Evolutionary conservation across 2,329 filamentous ascomycete genomes (phyloP), one percentile per base, ranked within the genome.

Genomic region (Colletotrichum cordylinicola): DNA sequence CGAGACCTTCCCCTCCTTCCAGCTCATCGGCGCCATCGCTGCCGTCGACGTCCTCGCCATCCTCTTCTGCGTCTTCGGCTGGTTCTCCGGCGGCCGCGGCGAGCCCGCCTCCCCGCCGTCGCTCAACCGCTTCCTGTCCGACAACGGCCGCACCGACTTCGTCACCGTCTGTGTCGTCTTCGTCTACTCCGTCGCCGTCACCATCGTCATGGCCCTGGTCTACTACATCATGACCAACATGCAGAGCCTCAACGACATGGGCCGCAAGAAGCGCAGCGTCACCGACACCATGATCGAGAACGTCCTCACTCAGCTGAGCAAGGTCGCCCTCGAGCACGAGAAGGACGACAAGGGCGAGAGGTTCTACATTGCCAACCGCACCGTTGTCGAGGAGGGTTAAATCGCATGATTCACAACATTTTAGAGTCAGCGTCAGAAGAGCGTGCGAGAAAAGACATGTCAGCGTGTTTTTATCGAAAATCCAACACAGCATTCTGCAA

Each of bases 11-110:
- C 94, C 94, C 75, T 94, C 93, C 3, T 94, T 92, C 91, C 93
- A 95, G 86, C 88, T 95, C 70, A 89, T 95, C 77, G 88, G 87
- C 78, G 94, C 94, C 80, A 95, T 95, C 83, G 87, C 94, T 79
- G 88, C 90, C 83, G 94, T 95, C 81, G 94, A 95, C 83, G 90
- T 91, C 67, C 85, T 95, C 33, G 91, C 94, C 48, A 95, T 93
- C 72, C 87, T 95, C 81, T 95, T 95, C 90, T 91, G 90, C 85
- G 84, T 94, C 82, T 95, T 95, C 86, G 94, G 94, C 75, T 95
- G 93, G 93, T 87, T 95, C 79, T 90, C 90, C 58, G 92, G 91
- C 75, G 74, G 71, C 67, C 84, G 86, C 64, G 85, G 83, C 62
- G 82, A 82, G 79, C 72, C 73, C 74, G 83, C 79, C 61, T 83